Base-by-base conservation (phyloP, 805 yeast genomes). In the Huiozyma naganishii region DNA sequence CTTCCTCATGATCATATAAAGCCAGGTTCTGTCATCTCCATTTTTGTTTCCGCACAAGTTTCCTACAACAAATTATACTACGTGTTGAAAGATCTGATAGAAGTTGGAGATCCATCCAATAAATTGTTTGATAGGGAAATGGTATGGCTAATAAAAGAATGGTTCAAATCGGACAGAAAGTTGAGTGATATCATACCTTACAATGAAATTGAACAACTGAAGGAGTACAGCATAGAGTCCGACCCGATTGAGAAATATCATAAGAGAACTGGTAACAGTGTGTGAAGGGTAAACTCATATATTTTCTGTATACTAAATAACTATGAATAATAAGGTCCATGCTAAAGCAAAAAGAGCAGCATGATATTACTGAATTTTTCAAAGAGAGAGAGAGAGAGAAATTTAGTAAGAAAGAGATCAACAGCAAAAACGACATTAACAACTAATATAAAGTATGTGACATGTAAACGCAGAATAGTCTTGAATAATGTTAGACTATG, bases 161-260 rank as follows among this genome's bases (percentile, higher is more conserved):
- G 92, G 92, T 82, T 78, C 59, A 62, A 70, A 39, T 69, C 70
- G 32, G 90, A 83, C 52, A 73, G 79, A 53, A 75, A 71, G 52
- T 64, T 83, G 48, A 69, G 84, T 53, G 83, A 77, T 45, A 64
- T 73, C 11, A 69, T 81, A 36, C 55, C 76, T 1, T 61, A 61
- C 41, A 76, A 73, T 36, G 65, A 67, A 35, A 67, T 79, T 9
- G 59, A 64, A 10, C 61, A 63, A 30, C 55, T 80, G 55, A 54
- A 59, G 1, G 69, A 63, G 23, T 82, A 80, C 55, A 59, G 70
- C 7, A 51, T 73, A 37, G 74, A 71, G 8, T 64, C 51, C 5
- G 89, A 82, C 58, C 90, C 89, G 7, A 67, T 82, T 35, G 68
- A 67, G 46, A 64, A 58, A 36, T 74, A 73, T 51, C 67, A 69